phyloP scores from a whole-genome alignment of 352 stramenopile genomes.

The Phytophthora colocasiae region DNA sequence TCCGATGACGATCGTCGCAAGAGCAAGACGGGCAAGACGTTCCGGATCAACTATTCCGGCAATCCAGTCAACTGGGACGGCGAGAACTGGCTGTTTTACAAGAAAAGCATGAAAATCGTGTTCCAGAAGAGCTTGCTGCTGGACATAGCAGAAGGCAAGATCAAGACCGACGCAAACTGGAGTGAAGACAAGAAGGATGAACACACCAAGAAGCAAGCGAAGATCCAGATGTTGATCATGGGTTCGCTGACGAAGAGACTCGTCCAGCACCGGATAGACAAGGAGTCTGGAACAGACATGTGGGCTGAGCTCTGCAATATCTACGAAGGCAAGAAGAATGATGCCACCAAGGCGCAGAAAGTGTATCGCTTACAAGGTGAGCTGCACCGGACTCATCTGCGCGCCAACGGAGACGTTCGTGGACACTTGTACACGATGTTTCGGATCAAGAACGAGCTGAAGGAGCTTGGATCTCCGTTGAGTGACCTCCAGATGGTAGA shows the following conservation, averaged over 20 bases:
- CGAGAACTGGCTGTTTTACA: slow-evolving; percentile 24
- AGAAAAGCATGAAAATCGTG: slow-evolving; percentile 5
- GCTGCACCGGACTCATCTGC: slow-evolving; percentile 5
- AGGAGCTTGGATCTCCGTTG: neutral
- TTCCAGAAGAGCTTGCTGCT: slow-evolving; percentile 10
- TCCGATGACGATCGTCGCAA: slow-evolving; percentile 5
- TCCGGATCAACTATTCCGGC: slow-evolving; percentile 2
- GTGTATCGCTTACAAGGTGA: slow-evolving; percentile 7
- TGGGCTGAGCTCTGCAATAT: neutral
- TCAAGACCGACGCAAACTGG: neutral
- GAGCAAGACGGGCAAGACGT: slow-evolving; percentile 11
- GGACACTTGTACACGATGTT: slow-evolving; percentile 1
- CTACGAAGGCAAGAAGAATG: slow-evolving; percentile 9
- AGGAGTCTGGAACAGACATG: slow-evolving; percentile 1
- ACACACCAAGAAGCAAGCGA: slow-evolving; percentile 6
- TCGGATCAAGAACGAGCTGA: slow-evolving; percentile 8
- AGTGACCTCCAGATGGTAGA: slow-evolving; percentile 6
- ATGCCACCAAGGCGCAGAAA: slow-evolving; percentile 12
- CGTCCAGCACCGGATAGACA: slow-evolving; percentile 11
- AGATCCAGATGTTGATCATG: slow-evolving; percentile 18
- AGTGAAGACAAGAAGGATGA: slow-evolving; percentile 15
- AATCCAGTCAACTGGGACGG: slow-evolving; percentile 16
- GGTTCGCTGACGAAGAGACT: slow-evolving; percentile 15
- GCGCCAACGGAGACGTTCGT: neutral
- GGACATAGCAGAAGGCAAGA: slow-evolving; percentile 2